phyloP scores from a whole-genome alignment of 768 basidiomycete genomes.

The Hysterangium stoloniferum region DNA sequence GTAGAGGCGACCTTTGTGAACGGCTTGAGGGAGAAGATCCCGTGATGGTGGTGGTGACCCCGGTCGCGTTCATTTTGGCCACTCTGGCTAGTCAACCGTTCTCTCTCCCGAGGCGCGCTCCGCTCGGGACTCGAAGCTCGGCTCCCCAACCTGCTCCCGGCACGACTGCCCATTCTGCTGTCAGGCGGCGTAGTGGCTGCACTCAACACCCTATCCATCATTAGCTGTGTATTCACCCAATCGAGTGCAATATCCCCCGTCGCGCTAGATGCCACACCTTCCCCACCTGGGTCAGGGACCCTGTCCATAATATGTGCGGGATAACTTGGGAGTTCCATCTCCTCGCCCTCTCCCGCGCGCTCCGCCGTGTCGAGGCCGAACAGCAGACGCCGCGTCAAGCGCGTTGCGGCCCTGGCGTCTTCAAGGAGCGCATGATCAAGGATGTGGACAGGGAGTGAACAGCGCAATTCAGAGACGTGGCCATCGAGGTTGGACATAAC shows the following conservation, averaged over 20 bases:
- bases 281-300: constrained; percentile 40
- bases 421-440: constrained; percentile 65
- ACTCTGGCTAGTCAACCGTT: constrained; percentile 38
- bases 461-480: constrained; percentile 90
- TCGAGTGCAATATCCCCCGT: constrained; percentile 40
- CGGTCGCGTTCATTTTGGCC: constrained; percentile 42
- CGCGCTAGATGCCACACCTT: constrained; percentile 5
- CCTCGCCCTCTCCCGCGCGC: constrained; percentile 45
- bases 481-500: constrained; percentile 81
- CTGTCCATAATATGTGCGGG: constrained; percentile 84
- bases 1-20: constrained; percentile 10
- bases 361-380: constrained; percentile 33
- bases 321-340: constrained; percentile 81
- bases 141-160: constrained; percentile 27
- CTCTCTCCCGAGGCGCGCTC: constrained; percentile 20
- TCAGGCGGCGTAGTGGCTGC: constrained; percentile 23
- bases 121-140: constrained; percentile 55
- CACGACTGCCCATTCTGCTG: constrained; percentile 22
- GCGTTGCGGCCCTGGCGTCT: constrained; percentile 67
- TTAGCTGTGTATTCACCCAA: constrained; percentile 80
- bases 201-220: constrained; percentile 45
- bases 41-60: not conserved
- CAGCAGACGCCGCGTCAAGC: constrained; percentile 69
- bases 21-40: constrained; percentile 12
- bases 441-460: constrained; percentile 83